phyloP scores from a whole-genome alignment of 345 rosid species.

The Sonneratia alba region DNA sequence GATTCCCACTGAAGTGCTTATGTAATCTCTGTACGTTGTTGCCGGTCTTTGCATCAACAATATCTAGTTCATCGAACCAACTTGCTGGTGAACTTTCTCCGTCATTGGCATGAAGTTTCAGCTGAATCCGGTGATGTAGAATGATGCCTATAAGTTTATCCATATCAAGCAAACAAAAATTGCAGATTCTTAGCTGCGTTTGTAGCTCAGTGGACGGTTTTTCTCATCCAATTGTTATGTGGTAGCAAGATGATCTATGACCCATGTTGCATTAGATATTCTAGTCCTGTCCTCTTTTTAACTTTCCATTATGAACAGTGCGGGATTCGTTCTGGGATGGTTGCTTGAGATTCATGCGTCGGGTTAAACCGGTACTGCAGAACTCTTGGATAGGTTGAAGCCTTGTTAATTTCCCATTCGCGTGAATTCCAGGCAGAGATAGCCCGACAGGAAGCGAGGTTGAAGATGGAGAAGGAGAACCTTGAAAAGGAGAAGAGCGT shows the following conservation, averaged over 20 bases:
- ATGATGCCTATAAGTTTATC: background rate
- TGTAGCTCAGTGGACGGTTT: no score
- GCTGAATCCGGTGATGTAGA: background rate
- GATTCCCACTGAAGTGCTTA: background rate
- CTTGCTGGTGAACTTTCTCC: no score
- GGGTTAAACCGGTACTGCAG: background rate
- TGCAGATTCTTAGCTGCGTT: background rate
- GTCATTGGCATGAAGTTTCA: background rate
- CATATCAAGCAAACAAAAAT: background rate
- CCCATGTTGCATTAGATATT: background rate
- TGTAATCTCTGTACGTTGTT: no score
- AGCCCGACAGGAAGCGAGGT: slow-evolving; percentile 84
- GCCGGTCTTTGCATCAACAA: no score
- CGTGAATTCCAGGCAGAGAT: slow-evolving; percentile 54
- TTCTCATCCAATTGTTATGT: no score
- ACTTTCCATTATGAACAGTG: no score
- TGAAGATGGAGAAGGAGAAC: slow-evolving; percentile 92
- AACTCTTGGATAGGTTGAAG: background rate
- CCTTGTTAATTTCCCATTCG: background rate
- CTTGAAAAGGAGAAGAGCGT: slow-evolving; percentile 96
- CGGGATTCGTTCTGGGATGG: background rate
- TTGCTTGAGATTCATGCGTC: background rate
- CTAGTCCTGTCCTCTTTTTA: background rate
- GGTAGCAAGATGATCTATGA: no score
- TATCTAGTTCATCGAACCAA: no score